Conservation (phyloP, 129 eudicot genomes). For the Kitagawia praeruptora region DNA sequence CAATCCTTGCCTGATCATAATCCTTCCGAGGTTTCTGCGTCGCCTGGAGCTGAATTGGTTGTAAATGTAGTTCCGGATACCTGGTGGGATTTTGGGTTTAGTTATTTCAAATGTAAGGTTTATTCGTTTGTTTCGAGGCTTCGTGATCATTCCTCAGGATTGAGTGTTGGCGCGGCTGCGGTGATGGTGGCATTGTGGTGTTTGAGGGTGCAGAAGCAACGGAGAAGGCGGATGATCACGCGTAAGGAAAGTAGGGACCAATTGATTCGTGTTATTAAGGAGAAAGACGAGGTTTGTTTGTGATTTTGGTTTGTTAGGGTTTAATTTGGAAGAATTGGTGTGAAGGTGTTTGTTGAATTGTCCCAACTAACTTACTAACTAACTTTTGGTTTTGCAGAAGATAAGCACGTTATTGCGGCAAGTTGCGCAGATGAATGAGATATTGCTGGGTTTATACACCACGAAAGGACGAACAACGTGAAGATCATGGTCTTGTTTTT, state of each 20-base stretch:
- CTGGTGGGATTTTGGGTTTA: constrained; percentile 20
- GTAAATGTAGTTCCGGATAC: not conserved
- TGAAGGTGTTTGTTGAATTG: constrained; percentile 49
- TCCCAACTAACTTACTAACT: not conserved
- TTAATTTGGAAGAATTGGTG: not conserved
- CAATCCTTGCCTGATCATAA: constrained; percentile 9
- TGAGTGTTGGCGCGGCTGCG: constrained; percentile 16
- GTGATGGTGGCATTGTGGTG: constrained; percentile 28
- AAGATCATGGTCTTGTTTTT: not conserved
- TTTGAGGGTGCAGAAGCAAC: constrained; percentile 33
- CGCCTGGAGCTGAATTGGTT: constrained; percentile 11
- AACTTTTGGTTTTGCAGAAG: constrained; percentile 39
- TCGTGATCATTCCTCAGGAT: constrained; percentile 11
- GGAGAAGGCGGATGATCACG: constrained; percentile 14
- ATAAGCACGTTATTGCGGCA: constrained; percentile 54
- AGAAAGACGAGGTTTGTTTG: constrained; percentile 72
- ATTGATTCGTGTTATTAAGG: constrained; percentile 35
- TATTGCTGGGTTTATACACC: constrained; percentile 40
- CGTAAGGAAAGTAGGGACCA: constrained; percentile 22
- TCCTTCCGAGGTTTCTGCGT: not conserved
- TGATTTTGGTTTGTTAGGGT: not conserved
- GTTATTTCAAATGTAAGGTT: constrained; percentile 23
- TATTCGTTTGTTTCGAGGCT: not conserved
- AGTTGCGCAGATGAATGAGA: constrained; percentile 64
- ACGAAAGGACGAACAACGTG: not conserved